Base-by-base conservation (phyloP, 192 early-diverging fungal genomes). In the Umbelopsis sp. region DNA sequence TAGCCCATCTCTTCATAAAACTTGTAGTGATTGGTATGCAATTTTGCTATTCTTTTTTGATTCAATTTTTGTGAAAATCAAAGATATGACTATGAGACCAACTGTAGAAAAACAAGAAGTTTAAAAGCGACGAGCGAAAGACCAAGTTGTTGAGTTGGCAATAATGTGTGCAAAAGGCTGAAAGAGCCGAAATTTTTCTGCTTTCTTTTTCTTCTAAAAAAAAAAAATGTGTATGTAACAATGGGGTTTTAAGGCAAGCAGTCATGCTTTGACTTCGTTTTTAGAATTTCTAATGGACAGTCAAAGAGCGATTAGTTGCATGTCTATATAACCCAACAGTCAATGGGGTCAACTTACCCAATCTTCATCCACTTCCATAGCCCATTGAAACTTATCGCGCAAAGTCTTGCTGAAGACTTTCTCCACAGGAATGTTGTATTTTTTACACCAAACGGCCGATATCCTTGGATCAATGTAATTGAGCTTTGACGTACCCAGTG, bases 391-490 rank as follows among this genome's bases (percentile, higher is more conserved):
- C 85, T 99, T 99, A 22, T 95, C 94, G 21, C 93, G 85, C 76
- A 98, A 79, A 3, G 91, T 92, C 79, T 91, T 90, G 80, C 89
- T 93, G 68, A 98, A 97, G 44, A 97, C 94, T 83, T 96, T 97
- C 53, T 95, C 96, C 25, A 96, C 44, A 1, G 96, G 95, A 4
- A 99, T 95, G 65, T 90, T 81, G 74, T 93, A 80, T 74, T 94
- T 94, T 66, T 90, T 84, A 81, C 95, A 95, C 97, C 97, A 99
- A 16, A 94, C 92, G 9, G 89, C 89, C 1, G 94, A 93, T 59
- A 99, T 99, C 41, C 97, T 90, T 38, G 97, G 97, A 75, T 99
- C 97, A 68, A 98, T 96, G 83, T 99, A 99, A 83, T 99, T 99
- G 81, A 95, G 91, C 83, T 98, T 98, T 34, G 96, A 97, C 2